Percentiles rank a stretch among this genome's conserved stretches.
Conservation (phyloP, 2,329 filamentous ascomycete species). For the Lachnellula occidentalis region DNA sequence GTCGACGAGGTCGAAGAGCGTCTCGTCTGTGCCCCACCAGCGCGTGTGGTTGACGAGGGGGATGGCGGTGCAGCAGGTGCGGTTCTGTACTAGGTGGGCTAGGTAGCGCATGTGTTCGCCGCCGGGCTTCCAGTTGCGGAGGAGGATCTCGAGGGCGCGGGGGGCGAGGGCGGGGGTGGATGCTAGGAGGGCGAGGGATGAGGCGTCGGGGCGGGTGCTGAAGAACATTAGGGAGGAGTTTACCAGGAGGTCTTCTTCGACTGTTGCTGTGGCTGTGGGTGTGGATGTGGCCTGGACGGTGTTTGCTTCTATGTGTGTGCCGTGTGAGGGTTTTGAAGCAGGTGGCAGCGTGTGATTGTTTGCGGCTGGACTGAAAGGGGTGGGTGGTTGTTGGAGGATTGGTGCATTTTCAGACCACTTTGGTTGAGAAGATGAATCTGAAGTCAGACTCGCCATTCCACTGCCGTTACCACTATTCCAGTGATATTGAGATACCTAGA, state of each 20-base stretch:
- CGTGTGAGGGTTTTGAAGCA: not conserved
- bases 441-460: not conserved
- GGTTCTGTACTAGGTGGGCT: not conserved
- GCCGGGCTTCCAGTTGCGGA: conserved; percentile 12
- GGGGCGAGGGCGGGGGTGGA: conserved; percentile 3
- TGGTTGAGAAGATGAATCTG: not conserved
- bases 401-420: not conserved
- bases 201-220: conserved; percentile 4
- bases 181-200: conserved; percentile 5
- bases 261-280: not conserved
- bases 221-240: conserved; percentile 16
- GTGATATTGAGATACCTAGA: not conserved
- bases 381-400: not conserved
- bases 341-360: not conserved
- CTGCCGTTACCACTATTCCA: not conserved
- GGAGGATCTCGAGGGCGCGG: conserved; percentile 10
- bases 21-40: conserved; percentile 7
- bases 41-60: conserved; percentile 6
- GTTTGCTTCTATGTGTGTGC: not conserved
- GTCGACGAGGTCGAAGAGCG: conserved; percentile 9
- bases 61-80: conserved; percentile 1
- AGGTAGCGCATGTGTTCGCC: conserved; percentile 8
- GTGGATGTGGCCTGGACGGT: not conserved
- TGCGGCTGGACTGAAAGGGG: not conserved
- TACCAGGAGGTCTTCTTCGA: conserved; percentile 2